Percentiles rank a stretch among this genome's conserved stretches.
phyloP scores from a whole-genome alignment of 331 rosid genomes.

The Rhamnella rubrinervis region DNA sequence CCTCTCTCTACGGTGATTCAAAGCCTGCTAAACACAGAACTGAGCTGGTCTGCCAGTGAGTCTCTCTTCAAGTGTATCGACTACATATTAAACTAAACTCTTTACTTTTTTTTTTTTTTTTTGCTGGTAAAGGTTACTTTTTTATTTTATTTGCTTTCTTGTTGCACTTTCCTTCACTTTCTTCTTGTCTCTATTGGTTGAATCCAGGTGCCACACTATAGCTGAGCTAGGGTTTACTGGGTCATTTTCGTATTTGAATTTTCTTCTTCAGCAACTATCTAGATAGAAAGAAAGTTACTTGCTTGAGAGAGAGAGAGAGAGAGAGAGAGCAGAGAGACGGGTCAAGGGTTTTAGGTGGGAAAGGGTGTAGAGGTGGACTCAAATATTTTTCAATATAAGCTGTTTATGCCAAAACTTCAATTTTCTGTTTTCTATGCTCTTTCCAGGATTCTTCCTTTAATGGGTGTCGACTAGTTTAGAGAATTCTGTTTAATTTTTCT shows the following conservation, averaged over 20 bases:
- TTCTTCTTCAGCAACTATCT: slow-evolving; percentile 36
- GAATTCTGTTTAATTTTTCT: neutral
- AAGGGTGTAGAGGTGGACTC: slow-evolving; percentile 27
- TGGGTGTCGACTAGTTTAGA: slow-evolving; percentile 35
- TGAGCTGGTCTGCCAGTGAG: slow-evolving; percentile 28
- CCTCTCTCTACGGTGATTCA: slow-evolving; percentile 20
- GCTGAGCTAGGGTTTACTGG: slow-evolving; percentile 33
- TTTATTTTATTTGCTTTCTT: neutral
- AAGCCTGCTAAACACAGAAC: slow-evolving; percentile 8
- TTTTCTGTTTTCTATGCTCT: slow-evolving; percentile 16
- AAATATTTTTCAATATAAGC: slow-evolving; percentile 40
- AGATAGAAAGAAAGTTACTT: slow-evolving; percentile 5
- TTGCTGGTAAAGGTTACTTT: neutral
- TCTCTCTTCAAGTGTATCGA: slow-evolving; percentile 21
- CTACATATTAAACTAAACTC: too few relatives aligned
- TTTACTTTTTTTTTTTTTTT: neutral
- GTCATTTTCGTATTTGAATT: slow-evolving; percentile 56
- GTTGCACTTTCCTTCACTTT: slow-evolving; percentile 11
- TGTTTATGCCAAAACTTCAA: slow-evolving; percentile 26
- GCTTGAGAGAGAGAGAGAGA: slow-evolving; percentile 18
- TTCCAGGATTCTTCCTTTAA: slow-evolving; percentile 42
- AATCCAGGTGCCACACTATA: slow-evolving; percentile 12
- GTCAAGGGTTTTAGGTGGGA: slow-evolving; percentile 90
- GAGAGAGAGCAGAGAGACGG: slow-evolving; percentile 27
- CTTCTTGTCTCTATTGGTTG: slow-evolving; percentile 18